Evolutionary conservation across 2,329 filamentous ascomycete genomes (phyloP), one percentile per base, ranked within the genome.

Genomic region (Calonectria montana): DNA sequence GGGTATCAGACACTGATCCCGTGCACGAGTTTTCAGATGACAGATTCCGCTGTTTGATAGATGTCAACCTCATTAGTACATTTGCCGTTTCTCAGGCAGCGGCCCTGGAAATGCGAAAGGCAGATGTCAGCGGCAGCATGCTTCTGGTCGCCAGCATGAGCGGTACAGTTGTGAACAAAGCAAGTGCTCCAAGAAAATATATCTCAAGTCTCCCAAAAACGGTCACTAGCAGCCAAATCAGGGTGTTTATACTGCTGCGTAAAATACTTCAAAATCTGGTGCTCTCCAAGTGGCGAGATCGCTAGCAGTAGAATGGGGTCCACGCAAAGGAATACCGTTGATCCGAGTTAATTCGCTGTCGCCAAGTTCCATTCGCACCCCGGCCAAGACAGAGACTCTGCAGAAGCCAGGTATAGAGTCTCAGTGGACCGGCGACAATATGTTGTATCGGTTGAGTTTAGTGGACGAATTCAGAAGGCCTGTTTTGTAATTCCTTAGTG

Each of bases 191-290:
- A 18, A 5, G n/a, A 18, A 31, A 45, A 2, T 39, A 35, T 48
- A 31, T 39, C 59, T 29, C 41, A 74, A 23, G 2, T 41, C 23
- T 10, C n/a, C 21, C 47, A 4, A 39, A 39, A 10, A 16, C 4
- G 2, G 15, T 16, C 2, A 23, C 41, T 45, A 45, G 8, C 18
- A 21, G n/a, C 9, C n/a, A 7, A 2, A n/a, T 21, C 12, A 81
- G 81, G 83, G 83, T 2, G 81, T 86, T 47, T 35, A 72, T 25
- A 85, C 82, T 5, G 80, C 85, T 4, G 84, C 82, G 0, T 90
- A 90, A 80, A 90, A 89, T 76, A 83, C 87, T 0, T 88, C 86
- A 69, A 90, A 90, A 80, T 85, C 88, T 0, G 88, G 86, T 0
- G 85, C 90, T 3, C 85, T 88, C 47, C 88, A 90, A 75, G 82